A percentile compares a stretch with the other conserved stretches of the same genome.
phyloP scores from a whole-genome alignment of 78 protist species.

The Anaeramoeba ignava region DNA sequence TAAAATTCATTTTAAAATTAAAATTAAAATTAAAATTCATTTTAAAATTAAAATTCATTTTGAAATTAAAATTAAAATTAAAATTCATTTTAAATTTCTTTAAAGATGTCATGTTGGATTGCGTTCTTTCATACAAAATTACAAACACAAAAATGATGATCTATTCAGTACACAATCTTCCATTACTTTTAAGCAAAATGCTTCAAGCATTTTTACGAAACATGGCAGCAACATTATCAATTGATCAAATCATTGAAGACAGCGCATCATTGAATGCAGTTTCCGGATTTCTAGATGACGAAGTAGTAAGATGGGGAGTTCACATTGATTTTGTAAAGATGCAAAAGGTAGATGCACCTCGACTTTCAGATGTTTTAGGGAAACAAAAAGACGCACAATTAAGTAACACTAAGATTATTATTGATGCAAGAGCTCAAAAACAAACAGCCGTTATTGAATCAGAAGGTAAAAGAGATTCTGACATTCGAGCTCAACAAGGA shows the following conservation, averaged over 20 bases:
- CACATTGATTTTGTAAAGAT: neutral
- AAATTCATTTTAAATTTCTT: too few relatives aligned
- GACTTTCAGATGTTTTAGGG: neutral
- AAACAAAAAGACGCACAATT: constrained; percentile 9
- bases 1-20: too few relatives aligned
- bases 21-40: too few relatives aligned
- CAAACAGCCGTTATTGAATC: constrained; percentile 11
- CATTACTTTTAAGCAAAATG: neutral
- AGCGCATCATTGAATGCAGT: neutral
- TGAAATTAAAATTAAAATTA: too few relatives aligned
- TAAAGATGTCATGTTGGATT: too few relatives aligned
- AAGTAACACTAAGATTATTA: constrained; percentile 10
- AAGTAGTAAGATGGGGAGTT: constrained; percentile 6
- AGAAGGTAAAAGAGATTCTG: constrained; percentile 11
- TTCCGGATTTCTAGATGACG: constrained; percentile 7
- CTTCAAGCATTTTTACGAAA: constrained; percentile 12
- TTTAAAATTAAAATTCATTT: too few relatives aligned
- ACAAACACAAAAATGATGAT: neutral
- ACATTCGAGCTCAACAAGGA: constrained; percentile 5
- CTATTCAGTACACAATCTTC: neutral
- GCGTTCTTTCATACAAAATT: constrained; percentile 5
- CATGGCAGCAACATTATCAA: neutral
- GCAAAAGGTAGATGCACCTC: constrained; percentile 7
- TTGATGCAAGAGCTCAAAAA: neutral
- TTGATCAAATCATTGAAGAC: constrained; percentile 10